phyloP scores from a whole-genome alignment of 768 basidiomycete genomes.

The Lentinula aciculospora region DNA sequence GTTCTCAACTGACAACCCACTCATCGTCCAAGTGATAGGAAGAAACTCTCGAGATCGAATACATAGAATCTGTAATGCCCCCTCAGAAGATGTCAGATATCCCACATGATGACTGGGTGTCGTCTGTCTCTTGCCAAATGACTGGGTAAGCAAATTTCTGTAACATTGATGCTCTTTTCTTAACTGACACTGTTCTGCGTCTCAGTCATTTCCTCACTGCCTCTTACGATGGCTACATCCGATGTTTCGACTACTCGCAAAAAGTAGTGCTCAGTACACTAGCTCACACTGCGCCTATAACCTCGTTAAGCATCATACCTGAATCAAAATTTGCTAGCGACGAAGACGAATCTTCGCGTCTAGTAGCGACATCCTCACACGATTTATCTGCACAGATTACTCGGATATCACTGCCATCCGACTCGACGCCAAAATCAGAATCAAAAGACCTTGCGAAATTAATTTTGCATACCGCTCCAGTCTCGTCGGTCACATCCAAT shows the following conservation, averaged over 20 bases:
- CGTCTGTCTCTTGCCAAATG: conserved; percentile 61
- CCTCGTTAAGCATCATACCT: conserved; percentile 56
- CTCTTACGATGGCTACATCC: conserved; percentile 76
- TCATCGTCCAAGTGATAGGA: conserved; percentile 40
- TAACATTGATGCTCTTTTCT: no score
- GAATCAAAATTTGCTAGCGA: conserved; percentile 14
- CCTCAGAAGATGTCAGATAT: conserved; percentile 76
- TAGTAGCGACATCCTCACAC: conserved; percentile 69
- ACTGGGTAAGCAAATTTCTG: conserved; percentile 35
- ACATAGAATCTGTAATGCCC: conserved; percentile 84
- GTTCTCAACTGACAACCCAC: conserved; percentile 2
- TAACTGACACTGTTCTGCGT: conserved; percentile 1
- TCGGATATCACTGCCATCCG: conserved; percentile 23
- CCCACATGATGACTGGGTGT: conserved; percentile 94
- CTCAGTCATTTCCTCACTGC: conserved; percentile 66
- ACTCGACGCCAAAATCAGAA: conserved; percentile 14
- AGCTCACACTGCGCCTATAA: conserved; percentile 62
- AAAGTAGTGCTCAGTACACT: conserved; percentile 41
- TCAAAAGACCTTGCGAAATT: conserved; percentile 59
- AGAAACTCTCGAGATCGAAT: conserved; percentile 89
- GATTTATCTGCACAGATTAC: conserved; percentile 69
- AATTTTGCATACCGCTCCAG: conserved; percentile 75
- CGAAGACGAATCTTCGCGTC: conserved; percentile 22
- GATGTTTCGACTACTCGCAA: conserved; percentile 69
- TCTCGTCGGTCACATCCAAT: conserved; percentile 66